phyloP scores from a whole-genome alignment of 2,329 filamentous ascomycete genomes.

The Colletotrichum spaethianum region DNA sequence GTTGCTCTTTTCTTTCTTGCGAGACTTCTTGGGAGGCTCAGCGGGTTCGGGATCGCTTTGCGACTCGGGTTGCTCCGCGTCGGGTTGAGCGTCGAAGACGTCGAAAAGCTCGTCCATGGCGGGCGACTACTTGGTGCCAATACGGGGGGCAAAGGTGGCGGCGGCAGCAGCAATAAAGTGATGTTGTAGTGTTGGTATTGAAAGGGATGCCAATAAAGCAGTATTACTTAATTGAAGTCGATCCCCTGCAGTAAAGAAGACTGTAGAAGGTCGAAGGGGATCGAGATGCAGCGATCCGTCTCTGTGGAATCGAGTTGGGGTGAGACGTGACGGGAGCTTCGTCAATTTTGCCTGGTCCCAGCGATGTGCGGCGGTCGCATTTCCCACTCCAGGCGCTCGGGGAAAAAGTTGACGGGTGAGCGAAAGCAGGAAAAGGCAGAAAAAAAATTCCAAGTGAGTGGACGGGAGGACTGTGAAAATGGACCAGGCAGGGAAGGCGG shows the following conservation, averaged over 20 bases:
- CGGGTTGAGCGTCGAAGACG: conserved; percentile 80
- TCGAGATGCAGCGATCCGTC: neutral
- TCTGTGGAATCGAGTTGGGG: neutral
- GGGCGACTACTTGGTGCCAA: neutral
- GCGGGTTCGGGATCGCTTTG: conserved; percentile 60
- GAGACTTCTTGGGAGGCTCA: conserved; percentile 54
- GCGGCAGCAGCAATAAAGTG: neutral
- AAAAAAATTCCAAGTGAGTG: conserved; percentile 20
- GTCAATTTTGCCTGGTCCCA: conserved; percentile 28
- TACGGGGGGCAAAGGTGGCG: neutral
- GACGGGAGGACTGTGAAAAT: neutral
- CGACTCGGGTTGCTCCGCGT: conserved; percentile 53
- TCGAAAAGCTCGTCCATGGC: conserved; percentile 85
- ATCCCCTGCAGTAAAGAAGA: neutral
- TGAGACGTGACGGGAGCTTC: conserved; percentile 10
- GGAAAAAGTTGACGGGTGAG: conserved; percentile 26
- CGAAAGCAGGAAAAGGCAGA: conserved; percentile 17
- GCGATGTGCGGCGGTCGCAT: conserved; percentile 24
- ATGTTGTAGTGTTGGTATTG: neutral
- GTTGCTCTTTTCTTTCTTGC: conserved; percentile 75
- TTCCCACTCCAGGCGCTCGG: conserved; percentile 1
- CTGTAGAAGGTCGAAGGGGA: neutral
- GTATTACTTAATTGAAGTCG: neutral
- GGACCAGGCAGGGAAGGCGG: conserved; percentile 24
- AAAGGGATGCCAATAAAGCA: neutral